Percentiles rank a stretch among this genome's conserved stretches.
phyloP scores from a whole-genome alignment of 805 yeast species.

The Yueomyces sp. region DNA sequence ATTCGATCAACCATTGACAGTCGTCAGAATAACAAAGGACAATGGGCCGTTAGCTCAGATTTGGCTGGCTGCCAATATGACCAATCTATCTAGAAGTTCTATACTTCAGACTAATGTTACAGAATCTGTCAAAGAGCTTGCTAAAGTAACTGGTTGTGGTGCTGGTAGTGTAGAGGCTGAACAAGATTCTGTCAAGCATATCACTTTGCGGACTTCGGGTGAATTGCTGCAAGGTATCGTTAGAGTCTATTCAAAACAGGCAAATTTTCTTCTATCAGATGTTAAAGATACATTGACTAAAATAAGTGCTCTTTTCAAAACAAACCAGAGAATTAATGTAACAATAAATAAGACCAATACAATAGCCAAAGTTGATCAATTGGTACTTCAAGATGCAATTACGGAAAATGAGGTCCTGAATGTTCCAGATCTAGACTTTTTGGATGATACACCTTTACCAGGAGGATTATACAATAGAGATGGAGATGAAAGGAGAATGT shows the following conservation, averaged over 20 bases:
- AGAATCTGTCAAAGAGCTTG: slow-evolving; percentile 54
- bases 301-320: slow-evolving; percentile 52
- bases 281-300: slow-evolving; percentile 63
- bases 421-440: slow-evolving; percentile 41
- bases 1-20: slow-evolving; percentile 1
- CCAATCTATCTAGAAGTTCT: slow-evolving; percentile 29
- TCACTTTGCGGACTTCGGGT: slow-evolving; percentile 73
- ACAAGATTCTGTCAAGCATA: slow-evolving; percentile 26
- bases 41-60: slow-evolving; percentile 82
- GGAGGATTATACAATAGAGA: slow-evolving; percentile 10
- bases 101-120: slow-evolving; percentile 58
- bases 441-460: slow-evolving; percentile 7
- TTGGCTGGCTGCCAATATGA: slow-evolving; percentile 83
- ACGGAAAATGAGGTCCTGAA: slow-evolving; percentile 63
- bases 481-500: slow-evolving; percentile 17
- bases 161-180: slow-evolving; percentile 1
- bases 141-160: slow-evolving; percentile 27
- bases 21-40: slow-evolving; percentile 28
- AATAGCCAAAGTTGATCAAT: slow-evolving; percentile 41
- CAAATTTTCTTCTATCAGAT: slow-evolving; percentile 72
- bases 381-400: slow-evolving; percentile 63
- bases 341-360: slow-evolving; percentile 49
- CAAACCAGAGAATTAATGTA: slow-evolving; percentile 34
- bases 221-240: slow-evolving; percentile 80
- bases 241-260: slow-evolving; percentile 72